Conservation (phyloP, 257 asterid genomes). For the Cinchona pubescens region DNA sequence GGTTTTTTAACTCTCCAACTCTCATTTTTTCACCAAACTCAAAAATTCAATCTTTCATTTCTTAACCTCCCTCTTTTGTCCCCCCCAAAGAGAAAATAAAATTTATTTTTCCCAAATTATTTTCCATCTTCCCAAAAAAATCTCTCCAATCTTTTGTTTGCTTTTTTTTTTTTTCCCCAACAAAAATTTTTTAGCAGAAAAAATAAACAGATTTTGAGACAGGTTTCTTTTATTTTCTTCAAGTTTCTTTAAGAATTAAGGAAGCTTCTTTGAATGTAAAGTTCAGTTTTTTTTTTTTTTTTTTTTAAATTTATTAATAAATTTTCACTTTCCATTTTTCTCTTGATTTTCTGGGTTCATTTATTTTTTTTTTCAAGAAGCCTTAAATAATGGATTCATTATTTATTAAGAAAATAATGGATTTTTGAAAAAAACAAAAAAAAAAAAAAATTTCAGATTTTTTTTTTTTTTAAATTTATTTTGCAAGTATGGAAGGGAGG, state of each 20-base stretch:
- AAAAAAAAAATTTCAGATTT: too few species aligned
- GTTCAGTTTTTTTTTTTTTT: slow-evolving; percentile 24
- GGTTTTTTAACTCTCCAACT: slow-evolving; percentile 36
- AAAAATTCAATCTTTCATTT: slow-evolving; percentile 35
- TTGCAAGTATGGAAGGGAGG: slow-evolving; percentile 53
- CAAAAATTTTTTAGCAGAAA: slow-evolving; percentile 1
- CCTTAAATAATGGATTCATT: too few species aligned
- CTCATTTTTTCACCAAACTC: slow-evolving; percentile 33
- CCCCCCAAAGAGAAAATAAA: slow-evolving; percentile 25
- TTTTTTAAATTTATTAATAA: slow-evolving; percentile 19
- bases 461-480: too few species aligned
- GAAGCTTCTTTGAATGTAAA: slow-evolving; percentile 25
- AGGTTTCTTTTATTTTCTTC: slow-evolving; percentile 28
- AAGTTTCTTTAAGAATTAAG: slow-evolving; percentile 16
- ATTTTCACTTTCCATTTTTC: slow-evolving; percentile 13
- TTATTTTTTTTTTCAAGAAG: slow-evolving; percentile 1
- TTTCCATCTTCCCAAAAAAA: slow-evolving; percentile 6
- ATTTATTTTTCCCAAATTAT: slow-evolving; percentile 9
- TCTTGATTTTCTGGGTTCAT: slow-evolving; percentile 1
- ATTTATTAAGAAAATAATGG: slow-evolving; percentile 24
- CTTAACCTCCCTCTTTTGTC: slow-evolving; percentile 24
- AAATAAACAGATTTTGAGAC: slow-evolving; percentile 17
- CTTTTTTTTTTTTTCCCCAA: slow-evolving; percentile 9
- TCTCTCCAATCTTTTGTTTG: background rate
- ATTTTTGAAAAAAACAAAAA: slow-evolving; percentile 37